phyloP scores from a whole-genome alignment of 176 grass and related monocot genomes.

The Coix lacrymajobi region DNA sequence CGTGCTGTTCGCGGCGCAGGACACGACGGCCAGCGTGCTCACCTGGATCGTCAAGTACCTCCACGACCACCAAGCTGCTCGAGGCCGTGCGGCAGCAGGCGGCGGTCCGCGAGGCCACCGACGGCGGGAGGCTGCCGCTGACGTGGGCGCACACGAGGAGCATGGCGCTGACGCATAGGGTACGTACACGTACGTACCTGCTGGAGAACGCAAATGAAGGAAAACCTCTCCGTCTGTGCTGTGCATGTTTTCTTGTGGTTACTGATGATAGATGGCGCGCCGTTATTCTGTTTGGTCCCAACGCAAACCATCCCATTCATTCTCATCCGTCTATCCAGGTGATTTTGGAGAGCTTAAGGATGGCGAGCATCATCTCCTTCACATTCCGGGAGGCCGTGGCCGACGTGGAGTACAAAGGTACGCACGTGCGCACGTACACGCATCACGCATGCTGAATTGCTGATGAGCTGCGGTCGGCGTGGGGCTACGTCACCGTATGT shows the following conservation, averaged over 20 bases:
- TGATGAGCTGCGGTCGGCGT: background rate
- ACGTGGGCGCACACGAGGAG: slow-evolving; percentile 73
- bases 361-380: slow-evolving; percentile 98
- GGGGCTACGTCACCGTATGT: slow-evolving; percentile 10
- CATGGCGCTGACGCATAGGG: slow-evolving; percentile 80
- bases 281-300: no score
- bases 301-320: no score
- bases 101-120: slow-evolving; percentile 53
- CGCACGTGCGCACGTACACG: background rate
- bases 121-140: slow-evolving; percentile 50
- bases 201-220: background rate
- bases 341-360: slow-evolving; percentile 95
- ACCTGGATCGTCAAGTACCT: slow-evolving; percentile 97
- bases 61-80: slow-evolving; percentile 62
- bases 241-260: no score
- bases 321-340: slow-evolving; percentile 46
- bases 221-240: no score
- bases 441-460: no score
- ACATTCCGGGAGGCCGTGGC: slow-evolving; percentile 93
- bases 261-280: slow-evolving; percentile 36
- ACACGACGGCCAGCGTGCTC: slow-evolving; percentile 94
- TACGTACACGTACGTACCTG: slow-evolving; percentile 2
- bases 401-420: slow-evolving; percentile 99
- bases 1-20: slow-evolving; percentile 93
- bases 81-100: slow-evolving; percentile 74